Conservation (phyloP, 495 filamentous ascomycete genomes). For the Haplographium delicatum region DNA sequence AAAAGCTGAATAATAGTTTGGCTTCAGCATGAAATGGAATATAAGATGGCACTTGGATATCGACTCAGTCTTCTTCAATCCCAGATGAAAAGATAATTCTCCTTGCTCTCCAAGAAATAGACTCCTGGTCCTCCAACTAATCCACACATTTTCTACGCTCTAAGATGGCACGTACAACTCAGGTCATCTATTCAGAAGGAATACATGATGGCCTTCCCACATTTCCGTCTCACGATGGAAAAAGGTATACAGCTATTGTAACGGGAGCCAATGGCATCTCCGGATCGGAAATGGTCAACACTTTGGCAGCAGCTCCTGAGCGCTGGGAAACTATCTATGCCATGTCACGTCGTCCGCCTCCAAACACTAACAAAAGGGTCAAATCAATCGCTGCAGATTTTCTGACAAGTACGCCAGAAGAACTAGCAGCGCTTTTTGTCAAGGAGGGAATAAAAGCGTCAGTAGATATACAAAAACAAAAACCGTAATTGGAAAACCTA, state of each 20-base stretch:
- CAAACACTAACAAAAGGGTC: slow-evolving; percentile 30
- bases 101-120: not conserved
- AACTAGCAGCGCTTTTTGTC: slow-evolving; percentile 31
- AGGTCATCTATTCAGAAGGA: slow-evolving; percentile 30
- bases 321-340: slow-evolving; percentile 50
- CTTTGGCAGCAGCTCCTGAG: slow-evolving; percentile 37
- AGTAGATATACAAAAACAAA: not conserved
- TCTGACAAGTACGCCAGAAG: slow-evolving; percentile 34
- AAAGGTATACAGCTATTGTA: slow-evolving; percentile 42
- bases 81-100: too few species aligned
- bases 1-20: too few species aligned
- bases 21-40: too few species aligned
- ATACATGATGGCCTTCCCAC: slow-evolving; percentile 45
- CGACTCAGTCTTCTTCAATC: too few species aligned
- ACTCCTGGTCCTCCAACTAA: not conserved
- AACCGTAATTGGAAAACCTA: not conserved
- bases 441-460: slow-evolving; percentile 22
- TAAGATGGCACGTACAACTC: not conserved
- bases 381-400: slow-evolving; percentile 46
- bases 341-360: slow-evolving; percentile 38
- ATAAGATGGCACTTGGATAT: too few species aligned
- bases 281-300: slow-evolving; percentile 42
- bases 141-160: not conserved
- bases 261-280: slow-evolving; percentile 49
- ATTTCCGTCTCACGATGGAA: slow-evolving; percentile 31